Evolutionary conservation across 2,329 filamentous ascomycete genomes (phyloP).

Genomic region (Xylaria sp.): DNA sequence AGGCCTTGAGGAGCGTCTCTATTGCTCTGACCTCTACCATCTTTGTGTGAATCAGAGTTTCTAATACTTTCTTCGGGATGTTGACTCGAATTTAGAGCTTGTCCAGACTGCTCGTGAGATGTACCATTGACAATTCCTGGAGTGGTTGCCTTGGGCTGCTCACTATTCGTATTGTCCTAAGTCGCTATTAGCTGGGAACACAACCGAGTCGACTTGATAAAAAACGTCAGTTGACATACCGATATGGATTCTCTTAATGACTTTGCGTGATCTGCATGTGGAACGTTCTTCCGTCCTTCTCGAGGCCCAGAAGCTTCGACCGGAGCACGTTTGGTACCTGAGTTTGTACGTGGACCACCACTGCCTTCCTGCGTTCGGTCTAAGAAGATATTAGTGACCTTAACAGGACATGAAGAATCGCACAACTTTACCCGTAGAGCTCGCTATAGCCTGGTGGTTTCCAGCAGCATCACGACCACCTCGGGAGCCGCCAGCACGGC

Average conservation of each 20-base stretch:
- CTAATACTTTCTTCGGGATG: slow-evolving; percentile 41
- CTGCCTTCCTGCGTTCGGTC: slow-evolving; percentile 44
- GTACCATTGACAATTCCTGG: slow-evolving; percentile 37
- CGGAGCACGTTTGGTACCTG: slow-evolving; percentile 58
- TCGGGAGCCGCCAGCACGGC: slow-evolving; percentile 49
- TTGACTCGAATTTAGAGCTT: slow-evolving; percentile 33
- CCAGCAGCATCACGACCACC: slow-evolving; percentile 46
- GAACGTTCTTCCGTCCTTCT: slow-evolving; percentile 60
- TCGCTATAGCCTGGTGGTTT: slow-evolving; percentile 38
- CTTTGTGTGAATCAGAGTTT: slow-evolving; percentile 40
- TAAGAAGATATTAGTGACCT: slow-evolving; percentile 37
- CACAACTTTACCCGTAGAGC: slow-evolving; percentile 40
- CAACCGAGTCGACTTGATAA: background rate
- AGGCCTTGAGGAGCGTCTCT: slow-evolving; percentile 44
- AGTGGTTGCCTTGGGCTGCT: slow-evolving; percentile 39
- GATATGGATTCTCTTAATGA: slow-evolving; percentile 50
- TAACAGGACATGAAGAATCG: background rate
- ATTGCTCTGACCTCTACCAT: slow-evolving; percentile 35
- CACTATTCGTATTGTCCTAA: slow-evolving; percentile 38
- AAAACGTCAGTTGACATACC: slow-evolving; percentile 23
- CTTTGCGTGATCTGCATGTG: slow-evolving; percentile 57
- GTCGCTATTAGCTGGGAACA: slow-evolving; percentile 18
- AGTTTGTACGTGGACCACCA: slow-evolving; percentile 49
- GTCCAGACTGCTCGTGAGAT: slow-evolving; percentile 33
- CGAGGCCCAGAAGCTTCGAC: slow-evolving; percentile 55